These are phyloP conservation scores for Dioscorea cayenensis DNA, from an alignment of 116 monocot genomes.

Conservation along the genomic window DNA sequence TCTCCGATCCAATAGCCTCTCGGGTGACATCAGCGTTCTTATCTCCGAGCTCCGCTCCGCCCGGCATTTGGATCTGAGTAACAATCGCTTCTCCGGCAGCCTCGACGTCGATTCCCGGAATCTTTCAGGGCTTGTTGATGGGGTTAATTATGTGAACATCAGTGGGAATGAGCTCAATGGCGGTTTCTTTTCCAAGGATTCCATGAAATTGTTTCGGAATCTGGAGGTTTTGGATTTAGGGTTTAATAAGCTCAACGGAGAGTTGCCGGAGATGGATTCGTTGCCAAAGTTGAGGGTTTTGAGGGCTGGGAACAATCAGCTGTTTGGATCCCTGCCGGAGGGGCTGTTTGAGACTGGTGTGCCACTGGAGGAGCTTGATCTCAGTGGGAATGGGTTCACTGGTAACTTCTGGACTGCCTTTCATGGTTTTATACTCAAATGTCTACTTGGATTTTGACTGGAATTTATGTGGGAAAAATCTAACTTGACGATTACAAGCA, in stretches of 20 bases:
- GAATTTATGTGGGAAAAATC: neutral
- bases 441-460: neutral
- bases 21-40: slow-evolving; percentile 36
- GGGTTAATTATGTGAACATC: slow-evolving; percentile 52
- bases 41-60: slow-evolving; percentile 41
- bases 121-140: slow-evolving; percentile 34
- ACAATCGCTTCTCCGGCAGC: slow-evolving; percentile 53
- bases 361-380: slow-evolving; percentile 64
- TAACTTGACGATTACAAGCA: too few relatives aligned
- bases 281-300: slow-evolving; percentile 53
- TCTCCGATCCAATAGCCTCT: slow-evolving; percentile 46
- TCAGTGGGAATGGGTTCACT: slow-evolving; percentile 76
- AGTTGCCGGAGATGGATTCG: slow-evolving; percentile 43
- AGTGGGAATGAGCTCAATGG: slow-evolving; percentile 58
- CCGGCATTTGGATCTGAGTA: slow-evolving; percentile 60
- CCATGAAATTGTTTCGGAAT: slow-evolving; percentile 51
- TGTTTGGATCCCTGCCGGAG: slow-evolving; percentile 53
- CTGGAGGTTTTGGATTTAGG: slow-evolving; percentile 69
- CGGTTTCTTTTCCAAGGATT: slow-evolving; percentile 38
- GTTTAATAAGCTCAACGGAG: slow-evolving; percentile 49
- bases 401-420: slow-evolving; percentile 33
- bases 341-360: slow-evolving; percentile 41
- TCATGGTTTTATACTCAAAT: neutral
- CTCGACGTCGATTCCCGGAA: slow-evolving; percentile 28
- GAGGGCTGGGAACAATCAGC: slow-evolving; percentile 32